Base-by-base conservation (phyloP, 1,139 yeast genomes). In the Spathaspora jeffriesii region DNA sequence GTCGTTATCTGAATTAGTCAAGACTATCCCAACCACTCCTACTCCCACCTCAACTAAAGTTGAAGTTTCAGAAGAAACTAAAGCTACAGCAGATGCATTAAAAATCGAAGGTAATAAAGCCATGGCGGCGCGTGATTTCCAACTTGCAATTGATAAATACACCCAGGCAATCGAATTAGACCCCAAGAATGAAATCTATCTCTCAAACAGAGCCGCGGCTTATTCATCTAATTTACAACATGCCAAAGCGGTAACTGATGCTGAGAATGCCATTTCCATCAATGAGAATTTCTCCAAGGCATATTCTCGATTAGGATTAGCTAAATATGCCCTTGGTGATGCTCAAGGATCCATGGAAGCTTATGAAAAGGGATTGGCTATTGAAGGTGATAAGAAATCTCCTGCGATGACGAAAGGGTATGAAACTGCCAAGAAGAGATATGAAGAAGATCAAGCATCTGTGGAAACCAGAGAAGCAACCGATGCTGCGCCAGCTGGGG, bases 181-280 rank as follows among this genome's bases (percentile, higher is more conserved):
- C 53, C 82, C 90, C 45, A 65, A 78, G 14, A 91, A 91, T 64
- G 92, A 91, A 14, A 88, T 95, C 23, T 95, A 86, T 69, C 82
- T 80, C 53, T 91, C 98, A 31, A 93, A 93, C 73, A 83, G 99
- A 64, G 98, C 99, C 15, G 99, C 99, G 43, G 99, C 99, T 5
- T 84, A 88, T 67, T 88, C 96, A 15, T 89, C 96, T 8, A 64
- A 80, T 41, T 79, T 84, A 51, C 76, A 89, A 52, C 93, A 88
- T 61, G 86, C 81, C 15, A 73, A 79, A 54, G 99, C 99, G 2
- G 81, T 88, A 42, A 73, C 71, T 40, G 99, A 93, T 65, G 97
- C 99, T 28, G 78, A 85, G 61, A 72, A 74, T 50, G 97, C 99
- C 39, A 83, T 90, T 50, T 78, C 80, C 52, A 73, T 85, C 49